Evolutionary conservation across 305 asterid genomes (phyloP), one percentile per base, ranked within the genome.

Genomic region (Fraxinus dipetala): DNA sequence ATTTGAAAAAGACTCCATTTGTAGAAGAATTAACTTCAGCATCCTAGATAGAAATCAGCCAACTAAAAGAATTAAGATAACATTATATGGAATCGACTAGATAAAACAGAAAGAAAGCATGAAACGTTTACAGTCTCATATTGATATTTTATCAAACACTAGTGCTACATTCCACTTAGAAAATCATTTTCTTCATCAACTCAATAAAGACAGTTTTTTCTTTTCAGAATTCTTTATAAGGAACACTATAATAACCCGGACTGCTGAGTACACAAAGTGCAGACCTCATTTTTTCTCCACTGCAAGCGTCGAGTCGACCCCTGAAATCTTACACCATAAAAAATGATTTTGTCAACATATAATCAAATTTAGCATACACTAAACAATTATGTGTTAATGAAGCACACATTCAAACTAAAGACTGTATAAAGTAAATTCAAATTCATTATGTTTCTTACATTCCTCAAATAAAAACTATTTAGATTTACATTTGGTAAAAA

Each of bases 111-210:
- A 51, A 61, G 56, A 32, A 67, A 69, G 78, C 26, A 18, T 10
- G 4, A 45, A 69, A 0, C 48, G 36, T 30, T 16, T 18, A 70
- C 35, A 75, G 40, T 56, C 56, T 35, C 81, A 22, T 5, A 18
- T n/a, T 3, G 89, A 16, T 91, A 87, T 88, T 87, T 81, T 6
- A 54, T 86, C 93, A 72, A 88, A 85, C 93, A 88, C 79, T 76
- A 84, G 0, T 24, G 34, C 80, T 6, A 35, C 89, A 74, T 26
- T 18, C 40, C 22, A 22, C 51, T 26, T 28, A 78, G 75, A 11
- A 20, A 3, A 28, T 3, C 20, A 72, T 32, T 7, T n/a, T n/a
- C n/a, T 72, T 5, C 51, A 67, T 13, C 54, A 72, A 6, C 79
- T 24, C 32, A 32, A 13, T 35, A 59, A 70, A 54, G 13, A 24